Evolutionary conservation across 2,329 filamentous ascomycete species (phyloP).

Genomic region (Atkinsonella hypoxylon): DNA sequence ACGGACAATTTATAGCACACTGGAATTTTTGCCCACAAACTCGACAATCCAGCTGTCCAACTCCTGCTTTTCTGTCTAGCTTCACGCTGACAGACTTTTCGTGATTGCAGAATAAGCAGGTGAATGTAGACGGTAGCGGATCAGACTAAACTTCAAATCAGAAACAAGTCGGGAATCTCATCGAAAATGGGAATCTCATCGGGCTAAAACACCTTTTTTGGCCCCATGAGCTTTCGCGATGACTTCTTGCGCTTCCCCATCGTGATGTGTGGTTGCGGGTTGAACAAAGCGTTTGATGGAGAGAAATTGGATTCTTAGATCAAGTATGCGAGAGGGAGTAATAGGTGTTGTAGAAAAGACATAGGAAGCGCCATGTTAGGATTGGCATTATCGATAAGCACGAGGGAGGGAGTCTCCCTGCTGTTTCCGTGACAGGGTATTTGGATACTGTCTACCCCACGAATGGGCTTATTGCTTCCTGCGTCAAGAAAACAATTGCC

Average conservation of each 20-base stretch:
- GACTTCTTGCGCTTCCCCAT: slow-evolving; percentile 96
- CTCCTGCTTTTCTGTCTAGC: slow-evolving; percentile 82
- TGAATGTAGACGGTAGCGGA: slow-evolving; percentile 70
- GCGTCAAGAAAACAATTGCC: too few species aligned
- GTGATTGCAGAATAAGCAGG: slow-evolving; percentile 97
- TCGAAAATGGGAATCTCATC: not conserved
- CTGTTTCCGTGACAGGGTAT: too few species aligned
- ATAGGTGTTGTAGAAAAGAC: not conserved
- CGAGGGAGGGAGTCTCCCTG: too few species aligned
- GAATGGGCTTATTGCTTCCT: too few species aligned
- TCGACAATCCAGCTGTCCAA: slow-evolving; percentile 80
- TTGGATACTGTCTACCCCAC: too few species aligned
- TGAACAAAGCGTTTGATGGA: not conserved
- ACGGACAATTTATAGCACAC: slow-evolving; percentile 79
- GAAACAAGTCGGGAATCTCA: not conserved
- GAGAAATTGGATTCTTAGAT: too few species aligned
- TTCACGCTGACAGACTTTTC: slow-evolving; percentile 86
- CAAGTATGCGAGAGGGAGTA: too few species aligned
- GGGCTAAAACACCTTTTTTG: slow-evolving; percentile 55
- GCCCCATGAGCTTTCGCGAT: slow-evolving; percentile 66
- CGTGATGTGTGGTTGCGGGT: slow-evolving; percentile 6
- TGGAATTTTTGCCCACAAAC: slow-evolving; percentile 91
- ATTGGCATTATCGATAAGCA: not conserved
- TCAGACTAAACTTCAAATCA: slow-evolving; percentile 39
- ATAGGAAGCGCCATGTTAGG: not conserved